phyloP scores from a whole-genome alignment of 257 asterid genomes.

The Solanum lycopersicoides region DNA sequence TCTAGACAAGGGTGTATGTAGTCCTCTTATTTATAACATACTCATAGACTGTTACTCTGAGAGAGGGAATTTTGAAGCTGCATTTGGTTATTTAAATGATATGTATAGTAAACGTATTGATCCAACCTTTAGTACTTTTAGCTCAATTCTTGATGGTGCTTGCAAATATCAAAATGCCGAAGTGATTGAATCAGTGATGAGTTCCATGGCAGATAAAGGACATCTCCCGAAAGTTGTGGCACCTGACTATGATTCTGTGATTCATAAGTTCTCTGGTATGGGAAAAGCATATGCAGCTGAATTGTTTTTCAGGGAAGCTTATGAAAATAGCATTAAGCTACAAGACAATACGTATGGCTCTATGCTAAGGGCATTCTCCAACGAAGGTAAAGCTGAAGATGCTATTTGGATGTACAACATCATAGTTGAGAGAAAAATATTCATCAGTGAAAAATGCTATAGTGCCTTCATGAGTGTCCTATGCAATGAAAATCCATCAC shows the following conservation, averaged over 20 bases:
- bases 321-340: slow-evolving; percentile 23
- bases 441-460: slow-evolving; percentile 24
- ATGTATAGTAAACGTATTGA: slow-evolving; percentile 24
- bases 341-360: slow-evolving; percentile 35
- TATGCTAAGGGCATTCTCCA: slow-evolving; percentile 45
- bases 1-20: slow-evolving; percentile 35
- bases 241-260: slow-evolving; percentile 27
- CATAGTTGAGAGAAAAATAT: slow-evolving; percentile 20
- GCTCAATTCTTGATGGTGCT: slow-evolving; percentile 73
- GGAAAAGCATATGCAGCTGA: slow-evolving; percentile 49
- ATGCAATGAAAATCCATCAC: slow-evolving; percentile 47
- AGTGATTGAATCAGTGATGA: slow-evolving; percentile 28
- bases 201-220: slow-evolving; percentile 38
- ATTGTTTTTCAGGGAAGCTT: slow-evolving; percentile 36
- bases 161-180: slow-evolving; percentile 31
- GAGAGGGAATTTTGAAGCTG: slow-evolving; percentile 58
- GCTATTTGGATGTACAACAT: slow-evolving; percentile 31
- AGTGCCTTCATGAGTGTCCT: slow-evolving; percentile 36
- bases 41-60: slow-evolving; percentile 45
- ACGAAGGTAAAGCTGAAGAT: slow-evolving; percentile 34
- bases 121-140: slow-evolving; percentile 39
- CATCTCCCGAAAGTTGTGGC: slow-evolving; percentile 5
- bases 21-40: slow-evolving; percentile 28
- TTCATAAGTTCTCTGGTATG: slow-evolving; percentile 39
- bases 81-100: slow-evolving; percentile 31